Evolutionary conservation across 2,329 filamentous ascomycete genomes (phyloP), one percentile per base, ranked within the genome.

Genomic region (Cercospora berteroae): DNA sequence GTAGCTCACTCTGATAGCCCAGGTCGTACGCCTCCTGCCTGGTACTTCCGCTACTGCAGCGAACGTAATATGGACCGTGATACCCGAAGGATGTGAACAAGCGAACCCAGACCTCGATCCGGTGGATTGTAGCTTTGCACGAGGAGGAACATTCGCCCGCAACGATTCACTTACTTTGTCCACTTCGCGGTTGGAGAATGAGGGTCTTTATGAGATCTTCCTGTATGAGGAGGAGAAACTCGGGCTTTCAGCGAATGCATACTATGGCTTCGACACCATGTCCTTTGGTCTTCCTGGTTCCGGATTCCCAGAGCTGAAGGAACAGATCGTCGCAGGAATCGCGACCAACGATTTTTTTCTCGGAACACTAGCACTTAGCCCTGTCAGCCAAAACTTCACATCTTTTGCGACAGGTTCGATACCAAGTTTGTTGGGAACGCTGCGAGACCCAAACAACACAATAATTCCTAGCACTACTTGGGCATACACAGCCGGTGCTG

Each of bases 241-340:
- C 39, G 73, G 70, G 18, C 60, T 73, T 10, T 50, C 50, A 12
- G 76, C 72, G 0, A 70, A 71, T 63, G 78, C 75, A 3, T 74
- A 79, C 60, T 80, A 79, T 71, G 79, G 79, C 31, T 76, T 74
- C 63, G 79, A 81, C 66, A 75, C 68, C n/a, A 65, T 81, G 16
- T 70, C 57, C 6, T 66, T 74, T 4, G 71, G 70, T 18, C 18
- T 71, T 9, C 58, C 62, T 3, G 71, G 69, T 8, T 65, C 73
- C 29, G 74, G 74, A 18, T 20, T 74, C 16, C 69, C 74, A 3
- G 70, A 63, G 16, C 56, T 77, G 3, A 20, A 72, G 0, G 69
- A 75, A 27, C 79, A 80, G 65, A 71, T 78, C 59, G 67, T 81
- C 9, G 67, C 67, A 5, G 62, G 59, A 13, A 60, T 64, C 29